A percentile compares a stretch with the other conserved stretches of the same genome.
Conservation (phyloP, 1,284 basidiomycete species). For the Apiotrichum porosum region DNA sequence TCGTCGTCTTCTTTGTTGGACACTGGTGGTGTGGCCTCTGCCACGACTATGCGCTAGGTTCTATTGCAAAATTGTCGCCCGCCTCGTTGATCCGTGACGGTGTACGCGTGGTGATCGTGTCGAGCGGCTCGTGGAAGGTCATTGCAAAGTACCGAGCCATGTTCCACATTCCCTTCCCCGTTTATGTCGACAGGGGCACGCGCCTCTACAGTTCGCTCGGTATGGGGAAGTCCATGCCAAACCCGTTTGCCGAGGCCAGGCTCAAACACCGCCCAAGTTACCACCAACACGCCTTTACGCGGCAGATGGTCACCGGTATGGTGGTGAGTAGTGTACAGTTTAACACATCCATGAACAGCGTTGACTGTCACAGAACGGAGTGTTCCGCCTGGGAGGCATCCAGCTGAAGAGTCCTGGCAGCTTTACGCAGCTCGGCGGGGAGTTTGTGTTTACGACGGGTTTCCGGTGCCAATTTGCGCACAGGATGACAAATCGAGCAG, state of each 20-base stretch:
- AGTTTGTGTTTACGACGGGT: slow-evolving; percentile 39
- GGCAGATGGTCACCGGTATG: slow-evolving; percentile 8
- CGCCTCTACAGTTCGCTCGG: slow-evolving; percentile 45
- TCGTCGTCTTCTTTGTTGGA: slow-evolving; percentile 44
- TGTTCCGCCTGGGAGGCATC: slow-evolving; percentile 10
- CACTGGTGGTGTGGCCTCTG: slow-evolving; percentile 49
- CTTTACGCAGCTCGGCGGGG: slow-evolving; percentile 47
- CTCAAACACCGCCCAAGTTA: slow-evolving; percentile 5
- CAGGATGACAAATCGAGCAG: slow-evolving; percentile 46
- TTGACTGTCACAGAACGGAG: slow-evolving; percentile 1
- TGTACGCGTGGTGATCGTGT: slow-evolving; percentile 41
- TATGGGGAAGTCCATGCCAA: slow-evolving; percentile 17
- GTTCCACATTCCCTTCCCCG: slow-evolving; percentile 44
- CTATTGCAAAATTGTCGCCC: slow-evolving; percentile 36
- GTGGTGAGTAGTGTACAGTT: no score
- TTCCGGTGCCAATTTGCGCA: slow-evolving; percentile 43
- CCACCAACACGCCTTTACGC: slow-evolving; percentile 4
- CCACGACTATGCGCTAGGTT: slow-evolving; percentile 45
- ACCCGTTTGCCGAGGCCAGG: slow-evolving; percentile 7
- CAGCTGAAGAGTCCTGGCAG: slow-evolving; percentile 37
- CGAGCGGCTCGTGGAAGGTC: slow-evolving; percentile 44
- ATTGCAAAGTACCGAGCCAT: slow-evolving; percentile 43
- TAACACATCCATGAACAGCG: no score
- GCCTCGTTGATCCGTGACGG: slow-evolving; percentile 33
- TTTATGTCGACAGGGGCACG: slow-evolving; percentile 42